A percentile compares a stretch with the other conserved stretches of the same genome.
phyloP scores from a whole-genome alignment of 805 yeast genomes.

The Nakazawaea anatomiae region DNA sequence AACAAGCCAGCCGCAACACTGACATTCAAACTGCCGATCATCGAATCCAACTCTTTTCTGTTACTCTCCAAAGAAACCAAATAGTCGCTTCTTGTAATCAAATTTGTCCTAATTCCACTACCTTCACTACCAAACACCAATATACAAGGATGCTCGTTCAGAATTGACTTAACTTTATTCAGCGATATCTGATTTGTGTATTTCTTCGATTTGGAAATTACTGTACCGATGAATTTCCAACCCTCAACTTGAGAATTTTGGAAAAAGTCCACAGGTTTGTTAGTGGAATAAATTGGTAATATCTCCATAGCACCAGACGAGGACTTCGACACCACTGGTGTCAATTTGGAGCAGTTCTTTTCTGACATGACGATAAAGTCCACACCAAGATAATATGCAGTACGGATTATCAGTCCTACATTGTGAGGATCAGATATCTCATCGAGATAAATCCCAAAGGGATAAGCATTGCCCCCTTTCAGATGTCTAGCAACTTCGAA shows the following conservation, averaged over 20 bases:
- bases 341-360: slow-evolving; percentile 64
- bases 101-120: slow-evolving; percentile 65
- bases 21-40: slow-evolving; percentile 79
- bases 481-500: slow-evolving; percentile 7
- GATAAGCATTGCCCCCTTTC: slow-evolving; percentile 28
- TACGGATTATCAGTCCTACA: slow-evolving; percentile 75
- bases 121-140: slow-evolving; percentile 86
- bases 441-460: slow-evolving; percentile 72
- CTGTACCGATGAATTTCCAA: slow-evolving; percentile 70
- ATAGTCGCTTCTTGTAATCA: slow-evolving; percentile 53
- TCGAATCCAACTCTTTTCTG: slow-evolving; percentile 19
- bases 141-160: slow-evolving; percentile 51
- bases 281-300: slow-evolving; percentile 51
- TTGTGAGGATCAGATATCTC: slow-evolving; percentile 85
- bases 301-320: slow-evolving; percentile 83
- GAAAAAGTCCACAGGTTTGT: slow-evolving; percentile 59
- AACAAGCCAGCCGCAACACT: slow-evolving; percentile 83
- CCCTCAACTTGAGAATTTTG: slow-evolving; percentile 48
- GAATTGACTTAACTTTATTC: slow-evolving; percentile 36
- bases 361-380: slow-evolving; percentile 71
- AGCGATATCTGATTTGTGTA: slow-evolving; percentile 18
- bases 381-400: slow-evolving; percentile 77
- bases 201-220: slow-evolving; percentile 30
- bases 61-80: slow-evolving; percentile 33
- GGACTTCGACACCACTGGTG: slow-evolving; percentile 75